A percentile compares a stretch with the other conserved stretches of the same genome.
phyloP scores from a whole-genome alignment of 2,329 filamentous ascomycete species.

The Phyllosticta citriasiana region DNA sequence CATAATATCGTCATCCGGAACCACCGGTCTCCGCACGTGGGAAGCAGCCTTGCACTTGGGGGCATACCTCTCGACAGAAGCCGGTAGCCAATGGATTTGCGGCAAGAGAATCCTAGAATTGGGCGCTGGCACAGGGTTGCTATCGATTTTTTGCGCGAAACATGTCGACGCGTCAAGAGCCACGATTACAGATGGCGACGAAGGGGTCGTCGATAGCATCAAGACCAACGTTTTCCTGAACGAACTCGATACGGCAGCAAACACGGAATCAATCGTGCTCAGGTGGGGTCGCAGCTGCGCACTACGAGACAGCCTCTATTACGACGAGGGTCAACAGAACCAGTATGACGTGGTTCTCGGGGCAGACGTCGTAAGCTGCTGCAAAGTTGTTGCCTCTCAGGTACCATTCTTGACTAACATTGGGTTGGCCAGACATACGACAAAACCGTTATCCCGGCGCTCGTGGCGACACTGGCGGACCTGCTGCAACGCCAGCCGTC shows the following conservation, averaged over 20 bases:
- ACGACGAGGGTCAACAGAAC: slow-evolving; percentile 25
- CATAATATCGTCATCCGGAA: slow-evolving; percentile 60
- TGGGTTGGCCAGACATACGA: slow-evolving; percentile 54
- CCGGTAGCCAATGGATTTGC: slow-evolving; percentile 38
- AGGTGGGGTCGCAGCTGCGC: slow-evolving; percentile 53
- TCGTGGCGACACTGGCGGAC: slow-evolving; percentile 55
- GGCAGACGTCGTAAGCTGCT: slow-evolving; percentile 52
- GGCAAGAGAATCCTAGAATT: slow-evolving; percentile 58
- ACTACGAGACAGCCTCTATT: slow-evolving; percentile 11
- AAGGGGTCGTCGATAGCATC: slow-evolving; percentile 58
- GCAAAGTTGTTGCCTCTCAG: neutral
- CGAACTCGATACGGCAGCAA: slow-evolving; percentile 42
- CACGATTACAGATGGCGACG: slow-evolving; percentile 64
- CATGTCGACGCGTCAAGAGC: slow-evolving; percentile 50
- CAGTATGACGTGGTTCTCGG: slow-evolving; percentile 56
- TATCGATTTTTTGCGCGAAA: slow-evolving; percentile 65
- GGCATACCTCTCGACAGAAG: slow-evolving; percentile 47
- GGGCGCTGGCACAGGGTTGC: slow-evolving; percentile 66
- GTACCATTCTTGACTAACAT: neutral
- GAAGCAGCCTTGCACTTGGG: slow-evolving; percentile 68
- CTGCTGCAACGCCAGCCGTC: slow-evolving; percentile 48
- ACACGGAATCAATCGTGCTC: slow-evolving; percentile 39
- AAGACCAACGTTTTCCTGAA: slow-evolving; percentile 62
- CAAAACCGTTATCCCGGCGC: slow-evolving; percentile 48
- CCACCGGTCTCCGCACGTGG: slow-evolving; percentile 71